phyloP scores from a whole-genome alignment of 2,329 filamentous ascomycete genomes.

The Pyrenochaeta sp. region DNA sequence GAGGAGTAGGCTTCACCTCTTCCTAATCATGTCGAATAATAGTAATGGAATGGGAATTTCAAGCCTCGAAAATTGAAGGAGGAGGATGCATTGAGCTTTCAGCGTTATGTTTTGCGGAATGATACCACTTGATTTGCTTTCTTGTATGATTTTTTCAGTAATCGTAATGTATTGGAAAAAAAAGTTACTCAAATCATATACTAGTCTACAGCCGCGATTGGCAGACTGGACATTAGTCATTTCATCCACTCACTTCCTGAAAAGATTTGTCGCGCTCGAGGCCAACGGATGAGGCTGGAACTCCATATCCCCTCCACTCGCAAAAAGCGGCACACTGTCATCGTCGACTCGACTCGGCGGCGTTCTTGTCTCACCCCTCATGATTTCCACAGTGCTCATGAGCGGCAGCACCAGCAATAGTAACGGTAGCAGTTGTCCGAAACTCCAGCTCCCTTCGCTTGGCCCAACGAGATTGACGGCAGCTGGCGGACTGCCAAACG shows the following conservation, averaged over 20 bases:
- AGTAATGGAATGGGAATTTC: too few species aligned
- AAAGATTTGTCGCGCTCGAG: conserved; percentile 33
- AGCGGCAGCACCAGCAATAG: conserved; percentile 68
- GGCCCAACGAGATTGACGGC: conserved; percentile 59
- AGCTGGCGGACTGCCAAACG: conserved; percentile 63
- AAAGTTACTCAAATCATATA: too few species aligned
- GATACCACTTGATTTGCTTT: not conserved
- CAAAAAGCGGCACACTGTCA: conserved; percentile 45
- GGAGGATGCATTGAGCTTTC: not conserved
- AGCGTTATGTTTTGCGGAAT: not conserved
- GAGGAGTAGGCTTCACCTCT: conserved; percentile 5
- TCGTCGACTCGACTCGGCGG: conserved; percentile 54
- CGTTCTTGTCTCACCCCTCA: conserved; percentile 60
- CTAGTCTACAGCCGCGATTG: not conserved
- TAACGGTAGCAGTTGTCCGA: conserved; percentile 69
- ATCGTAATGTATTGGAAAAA: too few species aligned
- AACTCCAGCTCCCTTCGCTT: conserved; percentile 68
- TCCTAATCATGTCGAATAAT: too few species aligned
- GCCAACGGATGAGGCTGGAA: conserved; percentile 59
- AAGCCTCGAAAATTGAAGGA: not conserved
- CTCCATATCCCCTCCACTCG: conserved; percentile 51
- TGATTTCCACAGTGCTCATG: conserved; percentile 67
- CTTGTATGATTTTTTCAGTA: too few species aligned
- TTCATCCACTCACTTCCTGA: conserved; percentile 20
- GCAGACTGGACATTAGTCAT: not conserved